A percentile compares a stretch with the other conserved stretches of the same genome.
phyloP scores from a whole-genome alignment of 1,284 basidiomycete genomes.

The Phellopilus nigrolimitatus region DNA sequence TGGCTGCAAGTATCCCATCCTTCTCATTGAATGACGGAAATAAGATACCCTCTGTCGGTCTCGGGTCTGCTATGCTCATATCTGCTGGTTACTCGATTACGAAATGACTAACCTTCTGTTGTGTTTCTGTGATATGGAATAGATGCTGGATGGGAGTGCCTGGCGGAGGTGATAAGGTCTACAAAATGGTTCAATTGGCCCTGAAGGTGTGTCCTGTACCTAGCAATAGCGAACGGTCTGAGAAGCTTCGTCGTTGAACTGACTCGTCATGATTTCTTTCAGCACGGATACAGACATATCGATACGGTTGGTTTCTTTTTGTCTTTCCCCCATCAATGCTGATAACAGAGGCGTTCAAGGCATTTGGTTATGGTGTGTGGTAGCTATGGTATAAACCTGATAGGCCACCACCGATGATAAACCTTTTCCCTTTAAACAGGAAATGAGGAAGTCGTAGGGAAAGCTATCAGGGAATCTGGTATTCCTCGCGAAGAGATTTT shows the following conservation, averaged over 20 bases:
- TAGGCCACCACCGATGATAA: not conserved
- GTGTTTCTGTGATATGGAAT: not conserved
- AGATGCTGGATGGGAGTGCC: conserved; percentile 10
- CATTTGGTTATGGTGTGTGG: conserved; percentile 22
- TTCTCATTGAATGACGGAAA: conserved; percentile 8
- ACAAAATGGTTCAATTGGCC: conserved; percentile 1
- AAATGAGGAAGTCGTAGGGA: conserved; percentile 46
- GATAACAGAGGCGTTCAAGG: conserved; percentile 18
- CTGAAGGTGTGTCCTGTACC: conserved; percentile 3
- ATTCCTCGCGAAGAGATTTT: conserved; percentile 45
- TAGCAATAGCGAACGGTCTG: no score
- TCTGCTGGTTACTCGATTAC: no score
- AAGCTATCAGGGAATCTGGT: conserved; percentile 43
- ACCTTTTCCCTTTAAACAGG: conserved; percentile 23
- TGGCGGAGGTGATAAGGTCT: not conserved
- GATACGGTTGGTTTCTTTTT: conserved; percentile 18
- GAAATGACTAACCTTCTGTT: no score
- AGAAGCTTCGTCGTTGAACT: no score
- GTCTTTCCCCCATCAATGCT: not conserved
- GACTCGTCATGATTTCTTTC: not conserved
- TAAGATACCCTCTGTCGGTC: conserved; percentile 6
- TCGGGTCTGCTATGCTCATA: not conserved
- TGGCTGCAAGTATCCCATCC: conserved; percentile 2
- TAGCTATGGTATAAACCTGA: not conserved
- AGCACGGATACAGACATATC: conserved; percentile 21